Base-by-base conservation (phyloP, 768 basidiomycete genomes). In the Russula ochroleuca region DNA sequence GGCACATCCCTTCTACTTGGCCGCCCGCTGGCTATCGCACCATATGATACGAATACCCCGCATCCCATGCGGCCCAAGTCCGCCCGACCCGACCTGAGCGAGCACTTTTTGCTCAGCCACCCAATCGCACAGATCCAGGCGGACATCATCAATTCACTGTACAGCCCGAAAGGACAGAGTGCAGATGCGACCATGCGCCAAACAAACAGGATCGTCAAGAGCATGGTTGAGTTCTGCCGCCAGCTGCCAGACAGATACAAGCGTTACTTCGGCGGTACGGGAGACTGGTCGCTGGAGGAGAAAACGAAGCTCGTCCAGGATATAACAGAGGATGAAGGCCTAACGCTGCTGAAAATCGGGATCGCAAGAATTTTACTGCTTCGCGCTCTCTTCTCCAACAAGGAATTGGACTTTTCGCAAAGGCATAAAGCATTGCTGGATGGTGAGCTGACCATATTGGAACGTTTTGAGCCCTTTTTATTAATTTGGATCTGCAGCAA, bases 1-100 rank as follows among this genome's bases (percentile, higher is more conserved):
- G 92, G 92, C 43, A 94, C 92, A 3, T 90, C 91, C 38, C 87
- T 94, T 71, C 84, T 92, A 28, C 85, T 94, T 14, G 92, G 92
- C 14, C 86, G 92, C 13, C 92, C 92, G 1, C 82, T 93, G 23
- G 91, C 85, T 8, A 92, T 94, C 50, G 76, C 88, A 4, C 89
- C 91, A 3, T 84, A 83, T n/a, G 91, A 93, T 70, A 85, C 87
- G 33, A 93, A 89, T 72, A 91, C 91, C 0, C 88, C 90, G 0
- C 83, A 79, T 52, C 90, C 91, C 1, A 76, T 79, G 45, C 83
- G 83, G 10, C 67, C 78, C 28, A 77, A 79, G 70, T 76, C 77
- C 28, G 64, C 70, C 11, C 71, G 70, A 49, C 73, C 73, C 49
- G 84, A 88, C 55, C 83, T 87, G 67, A 90, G 89, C 3, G 88